These are phyloP conservation scores for Xylaria sp. DNA, from an alignment of 2,329 filamentous ascomycete species.

Conservation along the genomic window DNA sequence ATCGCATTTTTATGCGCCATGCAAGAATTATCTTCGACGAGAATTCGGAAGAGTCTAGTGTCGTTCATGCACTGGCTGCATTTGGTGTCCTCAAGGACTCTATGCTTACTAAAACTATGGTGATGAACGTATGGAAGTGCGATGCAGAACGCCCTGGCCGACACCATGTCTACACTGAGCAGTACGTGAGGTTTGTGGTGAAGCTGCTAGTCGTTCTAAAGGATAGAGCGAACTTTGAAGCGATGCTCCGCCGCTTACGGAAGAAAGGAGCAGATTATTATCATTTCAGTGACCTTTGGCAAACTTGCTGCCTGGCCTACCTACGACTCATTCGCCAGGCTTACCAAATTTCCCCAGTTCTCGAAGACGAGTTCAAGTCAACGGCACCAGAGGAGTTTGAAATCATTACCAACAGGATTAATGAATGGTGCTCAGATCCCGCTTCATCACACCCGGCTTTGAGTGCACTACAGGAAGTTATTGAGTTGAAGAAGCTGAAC, in stretches of 20 bases:
- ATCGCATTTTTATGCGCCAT: slow-evolving; percentile 85
- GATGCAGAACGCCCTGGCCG: slow-evolving; percentile 85
- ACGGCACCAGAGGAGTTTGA: slow-evolving; percentile 68
- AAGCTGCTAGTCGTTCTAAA: slow-evolving; percentile 77
- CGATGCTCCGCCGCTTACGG: slow-evolving; percentile 80
- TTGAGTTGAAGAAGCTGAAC: slow-evolving; percentile 78
- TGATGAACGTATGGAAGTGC: slow-evolving; percentile 94
- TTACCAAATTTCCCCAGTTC: slow-evolving; percentile 58
- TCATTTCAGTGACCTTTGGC: slow-evolving; percentile 70
- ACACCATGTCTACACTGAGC: slow-evolving; percentile 91
- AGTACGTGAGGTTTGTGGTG: slow-evolving; percentile 86
- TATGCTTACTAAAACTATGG: slow-evolving; percentile 93
- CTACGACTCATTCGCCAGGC: slow-evolving; percentile 63
- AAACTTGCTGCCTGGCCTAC: slow-evolving; percentile 65
- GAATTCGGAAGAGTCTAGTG: slow-evolving; percentile 53
- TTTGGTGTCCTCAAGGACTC: slow-evolving; percentile 78
- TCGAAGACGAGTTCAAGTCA: slow-evolving; percentile 67
- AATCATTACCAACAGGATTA: slow-evolving; percentile 64
- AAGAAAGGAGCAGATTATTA: slow-evolving; percentile 83
- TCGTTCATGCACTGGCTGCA: slow-evolving; percentile 79
- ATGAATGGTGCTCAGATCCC: slow-evolving; percentile 63
- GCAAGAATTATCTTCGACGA: slow-evolving; percentile 66
- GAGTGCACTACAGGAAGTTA: slow-evolving; percentile 66
- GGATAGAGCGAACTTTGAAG: slow-evolving; percentile 81
- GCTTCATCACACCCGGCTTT: slow-evolving; percentile 58